Conservation (phyloP, 2,329 filamentous ascomycete species). For the Nemania sp. region DNA sequence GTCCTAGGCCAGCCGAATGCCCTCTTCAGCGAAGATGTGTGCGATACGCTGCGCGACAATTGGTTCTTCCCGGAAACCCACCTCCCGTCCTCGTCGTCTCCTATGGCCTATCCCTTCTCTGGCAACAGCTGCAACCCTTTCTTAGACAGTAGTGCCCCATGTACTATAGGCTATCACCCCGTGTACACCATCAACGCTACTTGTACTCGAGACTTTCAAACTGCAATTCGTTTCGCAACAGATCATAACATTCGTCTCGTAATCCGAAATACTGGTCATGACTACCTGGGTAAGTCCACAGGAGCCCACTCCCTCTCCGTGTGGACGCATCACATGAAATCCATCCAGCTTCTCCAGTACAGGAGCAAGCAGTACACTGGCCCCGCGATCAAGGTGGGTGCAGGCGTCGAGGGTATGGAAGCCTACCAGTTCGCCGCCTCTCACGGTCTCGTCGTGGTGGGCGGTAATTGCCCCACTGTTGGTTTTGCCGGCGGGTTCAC, state of each 20-base stretch:
- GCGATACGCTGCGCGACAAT: slow-evolving; percentile 24
- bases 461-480: slow-evolving; percentile 49
- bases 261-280: slow-evolving; percentile 64
- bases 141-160: slow-evolving; percentile 52
- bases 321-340: slow-evolving; percentile 62
- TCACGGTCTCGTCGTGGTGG: slow-evolving; percentile 53
- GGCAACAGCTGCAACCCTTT: slow-evolving; percentile 48
- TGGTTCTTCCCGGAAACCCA: slow-evolving; percentile 37
- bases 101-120: slow-evolving; percentile 43
- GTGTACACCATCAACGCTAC: slow-evolving; percentile 49
- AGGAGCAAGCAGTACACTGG: slow-evolving; percentile 51
- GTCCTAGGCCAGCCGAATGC: slow-evolving; percentile 18
- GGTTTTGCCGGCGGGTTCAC: slow-evolving; percentile 21
- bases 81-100: slow-evolving; percentile 2
- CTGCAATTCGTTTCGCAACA: slow-evolving; percentile 46
- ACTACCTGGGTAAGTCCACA: slow-evolving; percentile 64
- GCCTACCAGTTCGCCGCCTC: slow-evolving; percentile 56
- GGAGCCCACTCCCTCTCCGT: slow-evolving; percentile 62
- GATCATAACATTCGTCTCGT: slow-evolving; percentile 60
- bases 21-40: background rate
- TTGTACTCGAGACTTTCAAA: slow-evolving; percentile 17
- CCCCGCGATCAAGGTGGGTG: slow-evolving; percentile 61
- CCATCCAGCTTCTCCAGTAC: slow-evolving; percentile 26
- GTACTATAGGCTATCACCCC: slow-evolving; percentile 52
- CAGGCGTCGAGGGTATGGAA: slow-evolving; percentile 62